A percentile compares a stretch with the other conserved stretches of the same genome.
Evolutionary conservation across 208 protist species (phyloP).

Genomic region (Acanthamoeba culbertsoni): DNA sequence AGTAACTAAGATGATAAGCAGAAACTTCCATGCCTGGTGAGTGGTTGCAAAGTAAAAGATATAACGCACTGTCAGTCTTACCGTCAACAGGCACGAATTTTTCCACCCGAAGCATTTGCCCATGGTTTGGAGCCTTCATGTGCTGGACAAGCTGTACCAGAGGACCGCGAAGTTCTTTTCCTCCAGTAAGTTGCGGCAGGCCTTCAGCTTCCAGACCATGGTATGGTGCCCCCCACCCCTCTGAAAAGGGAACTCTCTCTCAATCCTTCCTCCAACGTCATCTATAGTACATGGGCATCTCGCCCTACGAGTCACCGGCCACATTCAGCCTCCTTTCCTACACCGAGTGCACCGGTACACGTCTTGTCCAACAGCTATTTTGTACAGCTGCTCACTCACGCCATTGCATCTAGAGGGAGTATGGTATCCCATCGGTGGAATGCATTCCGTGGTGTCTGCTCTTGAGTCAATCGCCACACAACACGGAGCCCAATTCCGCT

Average conservation of each 20-base stretch:
- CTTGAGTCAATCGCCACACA: slow-evolving; percentile 20
- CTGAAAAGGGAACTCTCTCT: neutral
- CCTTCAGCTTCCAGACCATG: slow-evolving; percentile 64
- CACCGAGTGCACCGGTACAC: slow-evolving; percentile 33
- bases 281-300: neutral
- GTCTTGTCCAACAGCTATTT: neutral
- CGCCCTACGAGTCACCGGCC: slow-evolving; percentile 44
- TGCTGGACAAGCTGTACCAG: slow-evolving; percentile 37
- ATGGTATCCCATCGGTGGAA: slow-evolving; percentile 50
- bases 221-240: neutral
- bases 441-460: slow-evolving; percentile 22
- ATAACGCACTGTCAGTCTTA: neutral
- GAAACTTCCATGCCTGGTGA: slow-evolving; percentile 39
- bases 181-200: slow-evolving; percentile 28
- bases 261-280: neutral
- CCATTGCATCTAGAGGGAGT: slow-evolving; percentile 19
- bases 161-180: slow-evolving; percentile 21
- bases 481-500: slow-evolving; percentile 42
- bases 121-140: neutral
- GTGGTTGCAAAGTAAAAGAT: too few species aligned
- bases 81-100: neutral
- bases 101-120: neutral
- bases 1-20: slow-evolving; percentile 48
- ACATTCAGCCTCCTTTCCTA: slow-evolving; percentile 47
- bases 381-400: neutral